phyloP scores from a whole-genome alignment of 2,329 filamentous ascomycete species.

The Massarina eburnea region DNA sequence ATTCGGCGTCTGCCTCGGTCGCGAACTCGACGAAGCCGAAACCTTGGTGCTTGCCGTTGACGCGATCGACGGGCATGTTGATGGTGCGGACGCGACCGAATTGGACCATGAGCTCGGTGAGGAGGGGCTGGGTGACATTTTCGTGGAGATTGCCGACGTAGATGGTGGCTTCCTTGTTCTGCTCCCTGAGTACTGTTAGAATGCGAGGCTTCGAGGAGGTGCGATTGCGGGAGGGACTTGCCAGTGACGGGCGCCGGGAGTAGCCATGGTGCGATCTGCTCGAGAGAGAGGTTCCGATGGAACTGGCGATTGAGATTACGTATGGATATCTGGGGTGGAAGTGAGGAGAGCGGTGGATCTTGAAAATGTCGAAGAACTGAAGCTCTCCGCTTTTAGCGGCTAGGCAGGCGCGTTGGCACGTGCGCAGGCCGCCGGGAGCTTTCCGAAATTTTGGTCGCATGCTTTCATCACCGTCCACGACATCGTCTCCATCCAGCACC shows the following conservation, averaged over 20 bases:
- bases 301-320: background rate
- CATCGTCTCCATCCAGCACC: background rate
- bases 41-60: constrained; percentile 94
- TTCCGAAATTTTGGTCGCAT: constrained; percentile 9
- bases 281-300: background rate
- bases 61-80: constrained; percentile 95
- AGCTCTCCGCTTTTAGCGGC: constrained; percentile 6
- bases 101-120: constrained; percentile 98
- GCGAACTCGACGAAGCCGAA: constrained; percentile 99
- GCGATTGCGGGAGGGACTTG: constrained; percentile 50
- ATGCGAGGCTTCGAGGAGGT: background rate
- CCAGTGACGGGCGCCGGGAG: constrained; percentile 72
- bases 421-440: constrained; percentile 5
- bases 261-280: constrained; percentile 52
- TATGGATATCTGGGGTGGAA: background rate
- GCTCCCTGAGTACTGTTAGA: constrained; percentile 54
- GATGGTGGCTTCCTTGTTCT: constrained; percentile 97
- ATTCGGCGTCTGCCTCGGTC: constrained; percentile 92
- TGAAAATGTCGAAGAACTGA: constrained; percentile 6
- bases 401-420: constrained; percentile 14
- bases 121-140: constrained; percentile 82
- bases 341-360: constrained; percentile 1
- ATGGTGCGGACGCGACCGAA: constrained; percentile 97
- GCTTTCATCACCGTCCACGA: constrained; percentile 5
- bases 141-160: constrained; percentile 99